A percentile compares a stretch with the other conserved stretches of the same genome.
Conservation (phyloP, 2,329 filamentous ascomycete genomes). For the Curvularia sp. region DNA sequence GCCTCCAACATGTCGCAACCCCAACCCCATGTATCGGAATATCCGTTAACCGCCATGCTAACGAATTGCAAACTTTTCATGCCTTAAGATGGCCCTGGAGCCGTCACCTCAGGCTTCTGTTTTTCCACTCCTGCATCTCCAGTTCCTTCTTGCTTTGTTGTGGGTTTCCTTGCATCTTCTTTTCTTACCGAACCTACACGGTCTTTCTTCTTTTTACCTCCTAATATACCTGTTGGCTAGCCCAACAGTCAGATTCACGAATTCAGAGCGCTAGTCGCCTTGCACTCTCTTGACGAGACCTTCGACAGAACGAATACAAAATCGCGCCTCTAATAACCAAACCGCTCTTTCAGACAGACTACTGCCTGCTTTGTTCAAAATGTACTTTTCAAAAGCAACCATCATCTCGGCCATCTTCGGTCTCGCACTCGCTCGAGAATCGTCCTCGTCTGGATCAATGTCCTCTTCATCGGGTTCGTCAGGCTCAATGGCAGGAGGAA, state of each 20-base stretch:
- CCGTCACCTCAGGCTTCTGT: constrained; percentile 45
- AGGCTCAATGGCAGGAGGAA: too few species aligned
- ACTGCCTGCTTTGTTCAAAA: constrained; percentile 24
- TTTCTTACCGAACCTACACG: constrained; percentile 31
- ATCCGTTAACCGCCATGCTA: constrained; percentile 37
- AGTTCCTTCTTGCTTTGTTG: constrained; percentile 33
- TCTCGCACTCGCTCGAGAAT: constrained; percentile 35
- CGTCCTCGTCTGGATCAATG: too few species aligned
- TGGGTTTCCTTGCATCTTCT: constrained; percentile 42
- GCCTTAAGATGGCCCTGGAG: constrained; percentile 49
- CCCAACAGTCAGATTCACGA: constrained; percentile 32
- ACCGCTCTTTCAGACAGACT: constrained; percentile 12
- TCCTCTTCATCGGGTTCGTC: too few species aligned
- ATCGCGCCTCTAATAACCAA: constrained; percentile 33
- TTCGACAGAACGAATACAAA: constrained; percentile 21
- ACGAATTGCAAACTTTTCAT: constrained; percentile 42
- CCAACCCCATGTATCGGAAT: constrained; percentile 43
- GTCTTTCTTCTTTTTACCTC: constrained; percentile 31
- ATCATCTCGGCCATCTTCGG: constrained; percentile 43
- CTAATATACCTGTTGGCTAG: constrained; percentile 49
- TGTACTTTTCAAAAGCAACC: constrained; percentile 48
- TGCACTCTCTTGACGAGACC: constrained; percentile 36
- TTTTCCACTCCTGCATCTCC: constrained; percentile 39
- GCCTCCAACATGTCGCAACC: constrained; percentile 49
- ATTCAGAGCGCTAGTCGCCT: constrained; percentile 50